Evolutionary conservation across 768 basidiomycete species (phyloP).

Genomic region (Calocybe gangraenosa): DNA sequence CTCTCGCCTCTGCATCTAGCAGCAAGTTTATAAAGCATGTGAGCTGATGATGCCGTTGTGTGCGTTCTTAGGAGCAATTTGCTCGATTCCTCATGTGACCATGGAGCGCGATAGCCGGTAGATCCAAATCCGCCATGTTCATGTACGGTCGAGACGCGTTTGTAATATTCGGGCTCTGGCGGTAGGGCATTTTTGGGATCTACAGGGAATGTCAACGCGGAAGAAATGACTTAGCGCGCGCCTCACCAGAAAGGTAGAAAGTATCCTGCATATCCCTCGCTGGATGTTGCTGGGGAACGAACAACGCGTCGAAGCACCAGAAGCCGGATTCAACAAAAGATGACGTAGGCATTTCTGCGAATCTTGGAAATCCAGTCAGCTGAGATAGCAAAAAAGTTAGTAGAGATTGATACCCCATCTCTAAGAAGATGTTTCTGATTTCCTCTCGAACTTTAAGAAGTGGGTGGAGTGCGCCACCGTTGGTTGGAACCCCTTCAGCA

Average conservation of each 20-base stretch:
- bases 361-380: slow-evolving; percentile 42
- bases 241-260: slow-evolving; percentile 89
- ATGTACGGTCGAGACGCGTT: slow-evolving; percentile 79
- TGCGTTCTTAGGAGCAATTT: slow-evolving; percentile 95
- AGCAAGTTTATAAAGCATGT: slow-evolving; percentile 93
- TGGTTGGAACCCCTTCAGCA: slow-evolving; percentile 86
- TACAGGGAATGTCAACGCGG: slow-evolving; percentile 20
- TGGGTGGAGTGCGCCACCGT: slow-evolving; percentile 92
- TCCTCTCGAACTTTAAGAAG: slow-evolving; percentile 97
- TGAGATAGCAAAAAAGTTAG: not conserved
- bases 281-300: slow-evolving; percentile 98
- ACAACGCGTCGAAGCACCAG: slow-evolving; percentile 99
- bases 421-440: slow-evolving; percentile 95
- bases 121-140: slow-evolving; percentile 88
- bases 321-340: slow-evolving; percentile 97
- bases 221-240: slow-evolving; percentile 4
- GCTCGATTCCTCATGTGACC: slow-evolving; percentile 87
- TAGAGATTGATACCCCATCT: slow-evolving; percentile 96
- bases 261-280: slow-evolving; percentile 98
- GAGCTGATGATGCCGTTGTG: slow-evolving; percentile 91
- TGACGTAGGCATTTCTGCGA: slow-evolving; percentile 97
- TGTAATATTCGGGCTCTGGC: slow-evolving; percentile 81
- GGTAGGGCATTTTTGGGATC: slow-evolving; percentile 76
- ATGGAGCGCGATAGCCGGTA: slow-evolving; percentile 95
- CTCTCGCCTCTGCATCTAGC: slow-evolving; percentile 70